These are phyloP conservation scores for Pyrus betulifolia DNA, from an alignment of 306 rosid species.

Conservation along the genomic window DNA sequence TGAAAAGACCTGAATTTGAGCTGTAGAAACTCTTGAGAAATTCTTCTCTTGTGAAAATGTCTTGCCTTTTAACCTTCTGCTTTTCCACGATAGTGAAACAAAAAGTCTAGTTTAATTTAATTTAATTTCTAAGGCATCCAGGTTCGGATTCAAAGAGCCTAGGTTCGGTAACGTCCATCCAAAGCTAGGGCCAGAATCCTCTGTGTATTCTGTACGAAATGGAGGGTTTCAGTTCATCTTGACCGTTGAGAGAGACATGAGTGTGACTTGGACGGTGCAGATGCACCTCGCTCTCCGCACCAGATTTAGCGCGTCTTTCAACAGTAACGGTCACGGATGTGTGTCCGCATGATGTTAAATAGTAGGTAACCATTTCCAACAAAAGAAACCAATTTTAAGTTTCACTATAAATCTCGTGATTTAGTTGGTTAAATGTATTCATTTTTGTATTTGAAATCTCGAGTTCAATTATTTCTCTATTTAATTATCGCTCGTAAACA, in stretches of 20 bases:
- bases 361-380: no score
- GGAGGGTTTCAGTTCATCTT: neutral
- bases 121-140: neutral
- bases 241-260: neutral
- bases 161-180: constrained; percentile 17
- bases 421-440: no score
- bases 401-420: no score
- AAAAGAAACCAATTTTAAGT: no score
- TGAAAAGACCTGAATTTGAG: neutral
- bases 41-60: neutral
- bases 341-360: neutral
- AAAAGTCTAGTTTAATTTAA: neutral
- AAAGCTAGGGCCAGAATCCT: neutral
- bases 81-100: neutral
- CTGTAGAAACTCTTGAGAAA: neutral
- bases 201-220: neutral
- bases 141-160: neutral
- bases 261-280: neutral
- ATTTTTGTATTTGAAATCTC: no score
- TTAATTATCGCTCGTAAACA: no score
- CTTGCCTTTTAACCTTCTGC: neutral
- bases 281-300: neutral
- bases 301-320: neutral
- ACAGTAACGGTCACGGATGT: neutral
- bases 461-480: no score